phyloP scores from a whole-genome alignment of 202 grass and related monocot genomes.

The Digitaria exilis region DNA sequence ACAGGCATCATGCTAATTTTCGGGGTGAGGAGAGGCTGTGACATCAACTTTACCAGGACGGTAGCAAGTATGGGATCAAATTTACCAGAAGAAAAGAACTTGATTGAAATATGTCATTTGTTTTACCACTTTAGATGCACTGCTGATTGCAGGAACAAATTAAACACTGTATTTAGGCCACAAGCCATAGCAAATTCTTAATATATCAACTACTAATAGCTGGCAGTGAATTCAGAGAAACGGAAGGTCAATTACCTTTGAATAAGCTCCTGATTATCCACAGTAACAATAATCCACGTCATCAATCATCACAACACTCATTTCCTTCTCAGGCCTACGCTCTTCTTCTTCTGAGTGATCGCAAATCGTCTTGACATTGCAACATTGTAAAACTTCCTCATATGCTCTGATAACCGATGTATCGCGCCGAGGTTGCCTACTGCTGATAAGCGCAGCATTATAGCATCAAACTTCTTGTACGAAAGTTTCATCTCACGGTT shows the following conservation, averaged over 20 bases:
- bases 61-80: background rate
- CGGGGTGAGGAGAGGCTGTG: background rate
- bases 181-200: conserved; percentile 1
- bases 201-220: background rate
- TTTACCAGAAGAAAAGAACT: background rate
- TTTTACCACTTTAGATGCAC: background rate
- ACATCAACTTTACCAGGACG: background rate
- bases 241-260: conserved; percentile 11
- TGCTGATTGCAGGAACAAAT: background rate
- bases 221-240: conserved; percentile 24
- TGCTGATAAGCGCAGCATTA: conserved; percentile 68
- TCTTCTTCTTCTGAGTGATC: conserved; percentile 88
- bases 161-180: background rate
- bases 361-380: conserved; percentile 86
- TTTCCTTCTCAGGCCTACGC: conserved; percentile 71
- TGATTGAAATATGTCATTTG: conserved; percentile 10
- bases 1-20: background rate
- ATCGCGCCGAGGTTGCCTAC: conserved; percentile 71
- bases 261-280: background rate
- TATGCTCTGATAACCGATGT: conserved; percentile 84
- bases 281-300: background rate
- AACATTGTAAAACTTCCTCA: conserved; percentile 92
- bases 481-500: conserved; percentile 70
- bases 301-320: background rate
- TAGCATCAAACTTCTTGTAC: conserved; percentile 76